Conservation (phyloP, 2,329 filamentous ascomycete species). For the Pezicula carpinea region DNA sequence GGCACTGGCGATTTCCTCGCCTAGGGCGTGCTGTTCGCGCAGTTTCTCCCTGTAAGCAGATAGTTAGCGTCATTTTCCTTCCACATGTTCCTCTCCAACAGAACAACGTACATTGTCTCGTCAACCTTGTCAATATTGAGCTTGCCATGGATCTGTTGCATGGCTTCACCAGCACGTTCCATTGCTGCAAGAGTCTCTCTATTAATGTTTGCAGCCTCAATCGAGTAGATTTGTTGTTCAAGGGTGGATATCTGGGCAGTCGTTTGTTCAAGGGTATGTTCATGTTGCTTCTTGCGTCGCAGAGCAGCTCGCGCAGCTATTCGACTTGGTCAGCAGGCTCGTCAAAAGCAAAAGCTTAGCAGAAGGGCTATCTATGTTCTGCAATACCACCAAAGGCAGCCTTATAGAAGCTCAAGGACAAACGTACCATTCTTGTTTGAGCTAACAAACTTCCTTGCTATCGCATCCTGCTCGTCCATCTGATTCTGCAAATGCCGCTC, state of each 20-base stretch:
- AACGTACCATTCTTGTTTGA: slow-evolving; percentile 85
- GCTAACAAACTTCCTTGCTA: slow-evolving; percentile 83
- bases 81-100: slow-evolving; percentile 6
- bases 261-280: slow-evolving; percentile 89
- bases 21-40: slow-evolving; percentile 86
- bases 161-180: slow-evolving; percentile 84
- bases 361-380: background rate
- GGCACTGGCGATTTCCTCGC: slow-evolving; percentile 84
- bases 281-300: slow-evolving; percentile 89
- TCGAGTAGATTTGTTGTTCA: slow-evolving; percentile 92
- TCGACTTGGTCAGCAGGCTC: slow-evolving; percentile 8
- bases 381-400: background rate
- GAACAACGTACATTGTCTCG: slow-evolving; percentile 73
- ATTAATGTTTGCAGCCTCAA: slow-evolving; percentile 98
- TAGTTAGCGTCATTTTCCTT: slow-evolving; percentile 26
- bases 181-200: slow-evolving; percentile 92
- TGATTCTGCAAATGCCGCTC: slow-evolving; percentile 87
- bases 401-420: background rate
- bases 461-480: slow-evolving; percentile 86
- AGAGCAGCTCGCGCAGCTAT: slow-evolving; percentile 86
- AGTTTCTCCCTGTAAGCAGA: slow-evolving; percentile 68
- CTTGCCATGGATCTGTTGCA: slow-evolving; percentile 88
- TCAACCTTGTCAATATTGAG: slow-evolving; percentile 94
- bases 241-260: slow-evolving; percentile 84
- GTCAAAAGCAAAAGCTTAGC: background rate